Evolutionary conservation across 1,284 basidiomycete genomes (phyloP).

Genomic region (Marasmius tenuissimus): DNA sequence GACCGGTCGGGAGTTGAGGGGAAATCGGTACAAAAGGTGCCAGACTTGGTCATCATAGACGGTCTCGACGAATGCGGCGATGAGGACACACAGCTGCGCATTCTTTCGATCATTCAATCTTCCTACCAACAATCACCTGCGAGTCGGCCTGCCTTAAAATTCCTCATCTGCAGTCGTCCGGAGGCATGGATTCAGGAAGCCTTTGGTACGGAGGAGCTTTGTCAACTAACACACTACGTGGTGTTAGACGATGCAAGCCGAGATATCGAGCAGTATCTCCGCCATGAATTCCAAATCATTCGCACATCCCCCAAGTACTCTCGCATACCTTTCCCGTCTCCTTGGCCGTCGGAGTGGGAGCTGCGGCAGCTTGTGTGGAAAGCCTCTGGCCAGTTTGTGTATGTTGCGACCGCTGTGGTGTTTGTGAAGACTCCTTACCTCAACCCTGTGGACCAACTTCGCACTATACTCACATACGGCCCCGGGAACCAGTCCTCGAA

Average conservation of each 20-base stretch:
- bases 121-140: neutral
- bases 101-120: neutral
- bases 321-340: neutral
- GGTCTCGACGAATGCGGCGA: constrained; percentile 4
- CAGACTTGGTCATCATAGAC: neutral
- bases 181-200: constrained; percentile 24
- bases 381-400: constrained; percentile 24
- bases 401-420: constrained; percentile 24
- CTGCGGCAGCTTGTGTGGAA: constrained; percentile 20
- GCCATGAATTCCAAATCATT: neutral
- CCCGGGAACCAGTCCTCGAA: neutral
- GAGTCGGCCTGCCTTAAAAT: constrained; percentile 22
- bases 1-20: no score
- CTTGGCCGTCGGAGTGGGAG: constrained; percentile 19
- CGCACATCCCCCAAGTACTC: neutral
- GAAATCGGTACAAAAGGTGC: no score
- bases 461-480: constrained; percentile 15
- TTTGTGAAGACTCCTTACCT: constrained; percentile 22
- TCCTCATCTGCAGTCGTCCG: constrained; percentile 24
- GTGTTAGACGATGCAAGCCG: neutral
- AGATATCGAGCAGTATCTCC: neutral
- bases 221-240: neutral
- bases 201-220: neutral
- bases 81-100: neutral
- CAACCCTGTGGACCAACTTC: constrained; percentile 21